Base-by-base conservation (phyloP, 1,139 yeast genomes). In the Insectozyma bohioensis region DNA sequence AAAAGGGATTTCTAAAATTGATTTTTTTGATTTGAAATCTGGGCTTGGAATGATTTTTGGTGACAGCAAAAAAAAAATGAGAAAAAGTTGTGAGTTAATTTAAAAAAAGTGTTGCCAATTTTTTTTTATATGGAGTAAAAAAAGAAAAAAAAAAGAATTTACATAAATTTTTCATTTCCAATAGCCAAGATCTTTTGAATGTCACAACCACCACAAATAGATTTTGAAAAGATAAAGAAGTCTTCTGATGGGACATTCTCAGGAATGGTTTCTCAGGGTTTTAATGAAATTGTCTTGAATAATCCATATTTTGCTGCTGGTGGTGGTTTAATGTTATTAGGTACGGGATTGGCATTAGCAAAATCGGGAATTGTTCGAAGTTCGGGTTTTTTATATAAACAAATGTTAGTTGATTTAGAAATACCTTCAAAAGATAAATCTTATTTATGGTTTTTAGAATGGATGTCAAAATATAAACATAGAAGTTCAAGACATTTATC, bases 291-390 rank as follows among this genome's bases (percentile, higher is more conserved):
- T 6, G 65, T 86, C 45, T 70, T 73, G 12, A 75, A 80, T 26
- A 92, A 92, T 52, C 97, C 97, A 7, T 87, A 86, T 57, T 92
- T 92, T 63, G 95, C 97, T 2, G 98, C 97, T 0, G 94, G 98
- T 50, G 96, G 96, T 47, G 98, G 98, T 0, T 67, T 92, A 28
- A 92, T 92, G 98, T 68, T 90, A 3, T 65, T 92, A 3, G 98
- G 98, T 13, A 90, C 95, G 0, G 83, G 83, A 1, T 60, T 92
- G 20, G 95, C 97, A 0, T 49, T 88, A 11, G 80, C 88, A 1
- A 68, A 96, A 33, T 82, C 76, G 45, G 90, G 87, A 1, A 56
- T 83, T 1, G 67, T 77, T 29, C 72, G 81, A 36, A 67, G 80
- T 3, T 78, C 92, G 2, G 67, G 78, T 3, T 73, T 92, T 34